phyloP scores from a whole-genome alignment of 2,329 filamentous ascomycete genomes.

The Blastomyces silverae region DNA sequence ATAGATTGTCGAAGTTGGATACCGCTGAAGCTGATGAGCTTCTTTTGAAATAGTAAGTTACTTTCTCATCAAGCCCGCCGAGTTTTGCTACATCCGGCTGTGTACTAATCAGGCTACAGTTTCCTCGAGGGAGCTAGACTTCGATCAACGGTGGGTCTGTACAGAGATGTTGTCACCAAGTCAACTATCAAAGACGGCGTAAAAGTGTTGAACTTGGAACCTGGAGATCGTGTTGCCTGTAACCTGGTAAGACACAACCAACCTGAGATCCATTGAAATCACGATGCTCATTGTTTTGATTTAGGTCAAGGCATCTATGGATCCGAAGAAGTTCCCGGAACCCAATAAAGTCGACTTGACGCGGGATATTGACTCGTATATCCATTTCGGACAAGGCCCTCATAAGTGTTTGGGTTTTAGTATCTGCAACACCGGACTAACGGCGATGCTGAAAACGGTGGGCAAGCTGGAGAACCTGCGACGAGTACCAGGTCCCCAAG shows the following conservation, averaged over 20 bases:
- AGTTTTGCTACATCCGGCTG: not conserved
- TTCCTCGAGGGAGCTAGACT: conserved; percentile 39
- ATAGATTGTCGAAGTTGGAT: conserved; percentile 42
- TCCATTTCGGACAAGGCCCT: conserved; percentile 43
- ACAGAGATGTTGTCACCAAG: conserved; percentile 31
- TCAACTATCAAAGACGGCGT: conserved; percentile 33
- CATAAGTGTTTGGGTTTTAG: conserved; percentile 44
- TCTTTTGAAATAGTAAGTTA: conserved; percentile 46
- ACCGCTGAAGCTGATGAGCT: conserved; percentile 43
- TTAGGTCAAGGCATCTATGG: conserved; percentile 34
- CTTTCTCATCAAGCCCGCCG: not conserved
- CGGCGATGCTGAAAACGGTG: conserved; percentile 39
- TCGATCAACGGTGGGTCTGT: conserved; percentile 35
- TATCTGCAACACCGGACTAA: conserved; percentile 37
- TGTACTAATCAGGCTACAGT: conserved; percentile 23
- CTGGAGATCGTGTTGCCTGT: conserved; percentile 33
- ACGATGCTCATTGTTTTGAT: conserved; percentile 35
- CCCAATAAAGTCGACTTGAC: conserved; percentile 41
- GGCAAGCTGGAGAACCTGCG: conserved; percentile 43
- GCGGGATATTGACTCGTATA: conserved; percentile 38
- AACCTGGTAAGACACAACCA: conserved; percentile 51
- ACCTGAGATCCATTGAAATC: conserved; percentile 45
- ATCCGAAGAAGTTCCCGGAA: conserved; percentile 35
- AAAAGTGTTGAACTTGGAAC: conserved; percentile 30
- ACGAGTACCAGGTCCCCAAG: conserved; percentile 44